phyloP scores from a whole-genome alignment of 2,329 filamentous ascomycete species.

The Dothidotthia symphoricarpi region DNA sequence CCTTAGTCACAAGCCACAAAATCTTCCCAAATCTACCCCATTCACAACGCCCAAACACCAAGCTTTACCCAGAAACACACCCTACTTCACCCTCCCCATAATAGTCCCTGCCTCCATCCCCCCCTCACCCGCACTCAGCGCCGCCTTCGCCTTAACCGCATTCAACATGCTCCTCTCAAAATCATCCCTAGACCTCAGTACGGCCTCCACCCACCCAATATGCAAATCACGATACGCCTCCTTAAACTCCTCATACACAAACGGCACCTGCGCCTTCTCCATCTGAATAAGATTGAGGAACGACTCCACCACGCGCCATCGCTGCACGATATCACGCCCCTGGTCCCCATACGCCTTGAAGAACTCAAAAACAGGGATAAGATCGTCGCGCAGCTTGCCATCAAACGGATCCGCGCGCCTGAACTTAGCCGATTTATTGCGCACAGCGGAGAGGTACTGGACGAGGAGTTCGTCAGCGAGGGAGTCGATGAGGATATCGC shows the following conservation, averaged over 20 bases:
- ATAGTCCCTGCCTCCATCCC: conserved; percentile 78
- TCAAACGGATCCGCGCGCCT: conserved; percentile 81
- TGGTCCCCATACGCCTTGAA: conserved; percentile 59
- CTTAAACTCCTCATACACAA: conserved; percentile 83
- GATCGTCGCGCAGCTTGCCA: conserved; percentile 91
- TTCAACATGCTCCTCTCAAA: conserved; percentile 90
- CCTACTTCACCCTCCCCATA: conserved; percentile 84
- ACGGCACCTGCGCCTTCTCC: conserved; percentile 70
- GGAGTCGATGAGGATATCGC: conserved; percentile 91
- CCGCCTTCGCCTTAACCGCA: conserved; percentile 82
- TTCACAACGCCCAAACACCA: no score
- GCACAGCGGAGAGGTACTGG: conserved; percentile 77
- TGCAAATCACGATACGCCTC: conserved; percentile 87
- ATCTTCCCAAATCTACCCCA: no score
- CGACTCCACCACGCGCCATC: conserved; percentile 86
- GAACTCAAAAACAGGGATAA: conserved; percentile 85
- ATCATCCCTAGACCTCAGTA: conserved; percentile 82
- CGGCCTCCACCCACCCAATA: conserved; percentile 92
- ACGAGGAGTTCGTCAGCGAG: conserved; percentile 88
- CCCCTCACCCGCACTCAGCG: conserved; percentile 75
- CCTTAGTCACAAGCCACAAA: no score
- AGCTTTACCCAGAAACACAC: no score
- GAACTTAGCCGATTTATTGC: conserved; percentile 89
- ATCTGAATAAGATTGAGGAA: conserved; percentile 76
- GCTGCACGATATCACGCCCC: conserved; percentile 73